These are phyloP conservation scores for Trichoderma sp. DNA, from an alignment of 2,329 filamentous ascomycete genomes.

Conservation along the genomic window DNA sequence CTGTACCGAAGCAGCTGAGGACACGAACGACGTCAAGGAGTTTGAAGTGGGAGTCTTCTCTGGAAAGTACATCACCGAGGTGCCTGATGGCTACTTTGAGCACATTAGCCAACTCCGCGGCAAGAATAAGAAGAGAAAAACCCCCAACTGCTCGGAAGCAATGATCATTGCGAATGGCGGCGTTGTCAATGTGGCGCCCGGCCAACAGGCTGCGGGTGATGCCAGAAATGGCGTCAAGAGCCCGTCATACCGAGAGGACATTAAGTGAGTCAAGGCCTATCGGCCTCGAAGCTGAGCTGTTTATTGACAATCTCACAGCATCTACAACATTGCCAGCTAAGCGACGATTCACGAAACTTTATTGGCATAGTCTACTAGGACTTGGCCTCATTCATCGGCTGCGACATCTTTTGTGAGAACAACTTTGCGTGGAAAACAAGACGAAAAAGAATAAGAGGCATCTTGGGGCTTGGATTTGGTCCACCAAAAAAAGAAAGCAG, in stretches of 20 bases:
- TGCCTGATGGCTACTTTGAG: constrained; percentile 77
- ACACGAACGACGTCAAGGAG: constrained; percentile 50
- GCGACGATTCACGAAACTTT: not conserved
- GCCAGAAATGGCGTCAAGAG: constrained; percentile 14
- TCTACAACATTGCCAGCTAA: constrained; percentile 21
- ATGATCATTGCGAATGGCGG: constrained; percentile 28
- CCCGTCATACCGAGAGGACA: constrained; percentile 29
- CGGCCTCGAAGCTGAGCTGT: too few species aligned
- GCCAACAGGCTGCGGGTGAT: not conserved
- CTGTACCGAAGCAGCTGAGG: constrained; percentile 68
- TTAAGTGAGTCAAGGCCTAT: constrained; percentile 29
- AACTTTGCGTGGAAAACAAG: not conserved
- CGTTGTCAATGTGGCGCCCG: constrained; percentile 54
- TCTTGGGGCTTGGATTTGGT: not conserved
- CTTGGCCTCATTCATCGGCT: not conserved
- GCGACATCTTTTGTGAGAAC: not conserved
- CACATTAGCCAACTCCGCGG: constrained; percentile 62
- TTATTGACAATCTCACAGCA: constrained; percentile 2
- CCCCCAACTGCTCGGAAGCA: not conserved
- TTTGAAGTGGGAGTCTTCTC: constrained; percentile 94
- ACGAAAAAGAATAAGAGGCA: not conserved
- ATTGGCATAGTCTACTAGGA: not conserved
- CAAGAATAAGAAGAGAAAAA: constrained; percentile 59
- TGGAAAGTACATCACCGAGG: constrained; percentile 79
- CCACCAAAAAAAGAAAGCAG: not conserved